Base-by-base conservation (phyloP, 2,329 filamentous ascomycete genomes). In the Basipetospora chlamydospora region DNA sequence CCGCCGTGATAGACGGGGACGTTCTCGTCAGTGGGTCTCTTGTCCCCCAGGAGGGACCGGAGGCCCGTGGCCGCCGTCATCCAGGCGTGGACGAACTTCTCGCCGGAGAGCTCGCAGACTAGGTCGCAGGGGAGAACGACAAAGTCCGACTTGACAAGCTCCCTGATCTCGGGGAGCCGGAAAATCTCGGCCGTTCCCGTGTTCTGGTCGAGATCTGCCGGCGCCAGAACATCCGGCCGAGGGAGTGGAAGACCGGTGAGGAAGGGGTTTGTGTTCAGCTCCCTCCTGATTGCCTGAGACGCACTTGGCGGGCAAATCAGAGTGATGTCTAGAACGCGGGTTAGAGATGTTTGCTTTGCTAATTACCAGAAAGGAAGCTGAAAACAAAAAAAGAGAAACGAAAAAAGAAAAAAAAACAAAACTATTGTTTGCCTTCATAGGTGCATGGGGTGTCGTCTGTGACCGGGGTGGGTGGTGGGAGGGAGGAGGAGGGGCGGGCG, bases 91-190 rank as follows among this genome's bases (percentile, higher is more conserved):
- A 93, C 60, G 16, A 96, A 66, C 43, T 78, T 74, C 47, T 86
- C 80, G 10, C 86, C 87, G 3, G 81, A 78, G 12, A 96, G 63
- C 50, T 94, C 87, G 53, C 86, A 95, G 26, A 98, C 77, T 6
- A 98, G 65, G 54, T 98, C 90, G 56, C 90, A 98, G 1, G 90
- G 88, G 4, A 98, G 64, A 3, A 96, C 73, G 18, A 95, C 63
- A 50, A 98, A 96, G 57, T 98, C 85, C 10, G 77, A 75, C 37
- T 73, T 85, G 47, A 98, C 74, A 6, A 76, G 67, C n/a, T 67
- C 65, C 50, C 80, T 77, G 30, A 96, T 75, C 53, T 94, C 82
- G 1, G 83, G 80, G 7, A 94, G 66, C 8, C 87, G 75, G 36
- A 98, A 71, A 15, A 96, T 76, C 49, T 94, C 80, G 6, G 84